These are phyloP conservation scores for Bothia castanella DNA, from an alignment of 1,284 basidiomycete species.

Conservation along the genomic window DNA sequence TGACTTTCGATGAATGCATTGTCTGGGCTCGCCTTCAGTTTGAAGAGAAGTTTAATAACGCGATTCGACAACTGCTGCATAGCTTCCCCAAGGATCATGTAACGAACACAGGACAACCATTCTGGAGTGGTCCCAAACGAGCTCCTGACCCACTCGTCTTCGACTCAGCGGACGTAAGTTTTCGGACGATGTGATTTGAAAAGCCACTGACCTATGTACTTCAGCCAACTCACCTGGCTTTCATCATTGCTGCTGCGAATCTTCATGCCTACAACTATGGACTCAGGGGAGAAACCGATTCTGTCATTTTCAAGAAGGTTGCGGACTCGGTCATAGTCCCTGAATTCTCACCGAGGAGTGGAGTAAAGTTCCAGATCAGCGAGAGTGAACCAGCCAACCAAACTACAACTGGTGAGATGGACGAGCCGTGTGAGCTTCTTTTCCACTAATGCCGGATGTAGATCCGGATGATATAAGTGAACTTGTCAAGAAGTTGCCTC, in stretches of 20 bases:
- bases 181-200: not conserved
- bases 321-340: constrained; percentile 85
- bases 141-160: constrained; percentile 93
- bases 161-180: constrained; percentile 78
- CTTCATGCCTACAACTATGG: constrained; percentile 99
- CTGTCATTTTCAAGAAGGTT: constrained; percentile 77
- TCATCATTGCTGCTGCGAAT: constrained; percentile 93
- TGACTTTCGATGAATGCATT: constrained; percentile 97
- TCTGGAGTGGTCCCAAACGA: constrained; percentile 97
- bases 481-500: constrained; percentile 68
- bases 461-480: constrained; percentile 55
- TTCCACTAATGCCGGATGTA: constrained; percentile 21
- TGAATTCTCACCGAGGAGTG: constrained; percentile 90
- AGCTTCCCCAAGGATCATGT: constrained; percentile 92
- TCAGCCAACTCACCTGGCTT: constrained; percentile 84
- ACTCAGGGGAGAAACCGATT: constrained; percentile 85
- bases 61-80: constrained; percentile 90
- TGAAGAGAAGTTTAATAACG: constrained; percentile 92
- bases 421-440: constrained; percentile 2
- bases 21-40: constrained; percentile 96
- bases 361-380: constrained; percentile 92
- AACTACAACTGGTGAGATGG: constrained; percentile 38
- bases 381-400: constrained; percentile 86
- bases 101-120: constrained; percentile 88
- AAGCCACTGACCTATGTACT: constrained; percentile 10